Percentiles rank a stretch among this genome's conserved stretches.
phyloP scores from a whole-genome alignment of 495 filamentous ascomycete genomes.

The Podospora bellae-mahoneyi region DNA sequence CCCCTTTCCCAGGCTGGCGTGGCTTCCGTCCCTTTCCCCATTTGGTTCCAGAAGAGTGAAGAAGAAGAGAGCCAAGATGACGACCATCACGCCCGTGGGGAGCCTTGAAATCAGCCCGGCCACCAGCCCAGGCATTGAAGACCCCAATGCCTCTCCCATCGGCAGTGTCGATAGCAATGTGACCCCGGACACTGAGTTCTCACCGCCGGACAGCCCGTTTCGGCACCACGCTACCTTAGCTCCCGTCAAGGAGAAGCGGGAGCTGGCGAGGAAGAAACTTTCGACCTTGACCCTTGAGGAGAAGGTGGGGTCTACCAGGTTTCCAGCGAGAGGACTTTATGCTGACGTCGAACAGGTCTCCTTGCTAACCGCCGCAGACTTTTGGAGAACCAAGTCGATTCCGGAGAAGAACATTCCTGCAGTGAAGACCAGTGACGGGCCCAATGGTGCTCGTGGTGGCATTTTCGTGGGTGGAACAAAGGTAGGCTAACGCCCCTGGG shows the following conservation, averaged over 20 bases:
- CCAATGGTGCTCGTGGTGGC: slow-evolving; percentile 73
- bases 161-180: slow-evolving; percentile 43
- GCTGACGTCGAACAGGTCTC: slow-evolving; percentile 48
- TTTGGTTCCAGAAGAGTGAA: neutral
- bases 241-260: slow-evolving; percentile 32
- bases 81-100: slow-evolving; percentile 22
- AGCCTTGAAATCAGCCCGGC: slow-evolving; percentile 24
- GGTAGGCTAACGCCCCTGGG: slow-evolving; percentile 30
- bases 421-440: slow-evolving; percentile 72
- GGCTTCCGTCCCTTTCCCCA: neutral
- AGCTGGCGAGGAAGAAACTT: slow-evolving; percentile 41
- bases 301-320: slow-evolving; percentile 40
- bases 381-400: slow-evolving; percentile 72
- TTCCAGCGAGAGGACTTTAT: neutral
- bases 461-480: slow-evolving; percentile 63
- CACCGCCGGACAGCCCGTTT: slow-evolving; percentile 47
- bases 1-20: neutral
- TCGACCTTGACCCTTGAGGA: slow-evolving; percentile 50
- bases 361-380: slow-evolving; percentile 63
- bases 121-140: slow-evolving; percentile 25
- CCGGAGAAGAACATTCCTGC: slow-evolving; percentile 66
- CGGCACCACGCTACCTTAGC: slow-evolving; percentile 23
- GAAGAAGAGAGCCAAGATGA: slow-evolving; percentile 15
- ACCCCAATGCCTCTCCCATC: slow-evolving; percentile 40
- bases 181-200: slow-evolving; percentile 50